phyloP scores from a whole-genome alignment of 768 basidiomycete genomes.

The Mycena sanguinolenta region DNA sequence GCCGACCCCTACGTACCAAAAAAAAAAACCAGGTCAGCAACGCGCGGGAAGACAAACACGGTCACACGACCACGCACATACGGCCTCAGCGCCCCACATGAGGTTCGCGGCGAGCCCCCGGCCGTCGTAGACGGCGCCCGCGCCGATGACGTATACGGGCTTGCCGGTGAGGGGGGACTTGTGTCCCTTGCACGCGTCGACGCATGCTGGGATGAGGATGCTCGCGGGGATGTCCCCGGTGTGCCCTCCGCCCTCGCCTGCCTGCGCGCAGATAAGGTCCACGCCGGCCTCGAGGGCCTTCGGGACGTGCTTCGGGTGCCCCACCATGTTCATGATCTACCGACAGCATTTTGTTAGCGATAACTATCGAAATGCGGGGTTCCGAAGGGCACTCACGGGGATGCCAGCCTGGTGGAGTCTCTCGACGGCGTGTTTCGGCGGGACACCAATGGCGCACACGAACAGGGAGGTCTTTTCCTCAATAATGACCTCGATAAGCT shows the following conservation, averaged over 20 bases:
- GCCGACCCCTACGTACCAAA: conserved; percentile 70
- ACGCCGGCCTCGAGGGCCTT: conserved; percentile 89
- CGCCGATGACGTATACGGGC: conserved; percentile 90
- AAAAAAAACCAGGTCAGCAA: not conserved
- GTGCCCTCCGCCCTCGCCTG: conserved; percentile 91
- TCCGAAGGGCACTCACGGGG: conserved; percentile 53
- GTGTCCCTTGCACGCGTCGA: conserved; percentile 84
- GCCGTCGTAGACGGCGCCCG: conserved; percentile 94
- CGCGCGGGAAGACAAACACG: not conserved
- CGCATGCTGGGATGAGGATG: conserved; percentile 92
- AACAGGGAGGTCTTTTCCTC: conserved; percentile 92
- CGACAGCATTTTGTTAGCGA: not conserved
- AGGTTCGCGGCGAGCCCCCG: conserved; percentile 90
- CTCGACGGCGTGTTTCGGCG: conserved; percentile 85
- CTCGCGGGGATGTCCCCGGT: conserved; percentile 89
- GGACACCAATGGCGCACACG: conserved; percentile 92
- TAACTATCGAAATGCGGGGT: not conserved
- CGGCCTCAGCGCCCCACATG: conserved; percentile 90
- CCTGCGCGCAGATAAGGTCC: conserved; percentile 95
- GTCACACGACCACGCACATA: conserved; percentile 61
- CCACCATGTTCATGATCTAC: conserved; percentile 75
- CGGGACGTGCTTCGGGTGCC: conserved; percentile 90
- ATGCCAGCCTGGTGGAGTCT: conserved; percentile 88
- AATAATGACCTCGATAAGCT: conserved; percentile 85
- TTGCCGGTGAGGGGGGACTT: conserved; percentile 86